These are phyloP conservation scores for Penicillium mononematosum DNA, from an alignment of 495 filamentous ascomycete species.

Conservation along the genomic window DNA sequence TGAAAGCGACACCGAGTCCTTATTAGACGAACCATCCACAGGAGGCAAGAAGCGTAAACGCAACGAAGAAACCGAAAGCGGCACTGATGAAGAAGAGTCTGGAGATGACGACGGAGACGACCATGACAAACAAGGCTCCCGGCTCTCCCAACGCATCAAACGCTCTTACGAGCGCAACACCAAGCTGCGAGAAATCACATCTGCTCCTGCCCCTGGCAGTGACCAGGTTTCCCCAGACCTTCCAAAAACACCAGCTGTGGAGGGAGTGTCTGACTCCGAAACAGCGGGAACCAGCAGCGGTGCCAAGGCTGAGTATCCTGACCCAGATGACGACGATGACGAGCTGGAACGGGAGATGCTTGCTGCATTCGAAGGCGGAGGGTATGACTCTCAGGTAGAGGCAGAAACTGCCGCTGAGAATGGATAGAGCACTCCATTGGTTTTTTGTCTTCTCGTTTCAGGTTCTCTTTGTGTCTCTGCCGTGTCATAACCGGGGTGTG, in stretches of 20 bases:
- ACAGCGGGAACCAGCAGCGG: conserved; percentile 17
- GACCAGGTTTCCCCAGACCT: conserved; percentile 40
- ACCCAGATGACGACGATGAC: conserved; percentile 54
- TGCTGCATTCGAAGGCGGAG: conserved; percentile 60
- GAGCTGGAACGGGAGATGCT: conserved; percentile 66
- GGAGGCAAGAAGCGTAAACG: conserved; percentile 45
- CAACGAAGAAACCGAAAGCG: conserved; percentile 33
- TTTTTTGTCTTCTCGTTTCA: conserved; percentile 1
- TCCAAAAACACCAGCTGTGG: conserved; percentile 53
- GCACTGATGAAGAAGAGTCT: conserved; percentile 31
- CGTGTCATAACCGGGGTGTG: conserved; percentile 10
- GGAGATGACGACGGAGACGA: conserved; percentile 34
- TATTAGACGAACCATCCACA: conserved; percentile 27
- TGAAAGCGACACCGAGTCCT: conserved; percentile 46
- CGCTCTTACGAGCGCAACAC: conserved; percentile 49
- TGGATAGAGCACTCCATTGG: conserved; percentile 15
- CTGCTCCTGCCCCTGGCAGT: conserved; percentile 33
- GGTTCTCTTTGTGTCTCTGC: conserved; percentile 2
- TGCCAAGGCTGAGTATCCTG: conserved; percentile 22
- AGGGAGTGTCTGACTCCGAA: conserved; percentile 39
- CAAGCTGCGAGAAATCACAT: conserved; percentile 47
- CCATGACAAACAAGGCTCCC: conserved; percentile 38
- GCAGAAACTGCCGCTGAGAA: conserved; percentile 31
- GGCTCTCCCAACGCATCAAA: conserved; percentile 50
- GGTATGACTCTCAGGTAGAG: conserved; percentile 36